phyloP scores from a whole-genome alignment of 1,284 basidiomycete species.

The Fistulinella staudtii region DNA sequence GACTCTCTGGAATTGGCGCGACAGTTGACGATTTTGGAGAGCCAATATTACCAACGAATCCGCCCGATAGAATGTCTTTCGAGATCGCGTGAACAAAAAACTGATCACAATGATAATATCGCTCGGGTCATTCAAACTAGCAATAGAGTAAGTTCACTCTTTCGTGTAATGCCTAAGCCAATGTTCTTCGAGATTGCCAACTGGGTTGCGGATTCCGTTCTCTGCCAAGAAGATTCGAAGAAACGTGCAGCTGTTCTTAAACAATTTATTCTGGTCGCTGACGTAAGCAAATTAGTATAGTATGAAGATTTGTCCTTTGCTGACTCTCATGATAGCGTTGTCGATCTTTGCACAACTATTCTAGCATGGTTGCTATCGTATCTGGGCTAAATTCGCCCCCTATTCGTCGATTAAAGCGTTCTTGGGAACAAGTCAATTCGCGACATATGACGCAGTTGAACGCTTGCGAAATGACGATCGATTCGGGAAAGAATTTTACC shows the following conservation, averaged over 20 bases:
- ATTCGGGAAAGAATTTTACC: conserved; percentile 73
- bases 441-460: conserved; percentile 66
- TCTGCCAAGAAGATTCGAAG: conserved; percentile 83
- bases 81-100: conserved; percentile 71
- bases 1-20: conserved; percentile 90
- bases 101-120: conserved; percentile 78
- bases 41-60: conserved; percentile 83
- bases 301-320: neutral
- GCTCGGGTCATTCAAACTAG: conserved; percentile 88
- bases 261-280: conserved; percentile 91
- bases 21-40: conserved; percentile 93
- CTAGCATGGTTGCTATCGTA: conserved; percentile 92
- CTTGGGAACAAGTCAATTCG: conserved; percentile 88
- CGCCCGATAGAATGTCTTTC: conserved; percentile 89
- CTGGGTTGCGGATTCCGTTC: conserved; percentile 92
- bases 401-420: conserved; percentile 88
- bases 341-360: conserved; percentile 88
- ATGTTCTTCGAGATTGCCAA: conserved; percentile 65
- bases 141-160: conserved; percentile 67
- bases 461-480: conserved; percentile 73
- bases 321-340: conserved; percentile 62
- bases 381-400: conserved; percentile 94
- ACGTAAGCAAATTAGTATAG: conserved; percentile 55
- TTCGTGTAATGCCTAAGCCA: neutral
- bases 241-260: conserved; percentile 82